phyloP scores from a whole-genome alignment of 2,329 filamentous ascomycete genomes.

The Beauveria bassiana region DNA sequence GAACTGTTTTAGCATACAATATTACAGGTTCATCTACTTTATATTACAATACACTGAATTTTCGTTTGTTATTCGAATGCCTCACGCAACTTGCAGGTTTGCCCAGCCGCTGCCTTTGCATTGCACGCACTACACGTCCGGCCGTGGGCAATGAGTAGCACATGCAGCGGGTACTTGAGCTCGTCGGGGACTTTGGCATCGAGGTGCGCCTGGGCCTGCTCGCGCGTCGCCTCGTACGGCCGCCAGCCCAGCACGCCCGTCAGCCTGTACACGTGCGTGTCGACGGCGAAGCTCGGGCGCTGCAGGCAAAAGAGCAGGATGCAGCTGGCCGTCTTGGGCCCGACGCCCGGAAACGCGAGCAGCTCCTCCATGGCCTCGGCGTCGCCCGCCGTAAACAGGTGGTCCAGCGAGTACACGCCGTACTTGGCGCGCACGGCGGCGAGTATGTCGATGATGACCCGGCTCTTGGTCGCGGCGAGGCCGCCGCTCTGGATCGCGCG shows the following conservation, averaged over 20 bases:
- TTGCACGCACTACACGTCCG: conserved; percentile 37
- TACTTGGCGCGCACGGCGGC: conserved; percentile 47
- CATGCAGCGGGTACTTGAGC: conserved; percentile 43
- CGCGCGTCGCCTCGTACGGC: conserved; percentile 31
- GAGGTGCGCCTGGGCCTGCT: conserved; percentile 43
- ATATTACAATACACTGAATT: not conserved
- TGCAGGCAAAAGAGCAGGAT: conserved; percentile 44
- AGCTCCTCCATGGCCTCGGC: conserved; percentile 43
- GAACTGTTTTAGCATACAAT: not conserved
- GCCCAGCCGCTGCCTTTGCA: conserved; percentile 18
- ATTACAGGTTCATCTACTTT: not conserved
- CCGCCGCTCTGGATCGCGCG: conserved; percentile 65
- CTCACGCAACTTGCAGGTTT: conserved; percentile 2
- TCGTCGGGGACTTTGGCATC: conserved; percentile 38
- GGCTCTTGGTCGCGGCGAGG: conserved; percentile 63
- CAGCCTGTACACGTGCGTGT: conserved; percentile 45
- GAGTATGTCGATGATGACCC: conserved; percentile 62
- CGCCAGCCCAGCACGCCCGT: conserved; percentile 42
- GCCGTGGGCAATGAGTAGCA: conserved; percentile 41
- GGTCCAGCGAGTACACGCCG: conserved; percentile 39
- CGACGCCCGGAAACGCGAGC: conserved; percentile 42
- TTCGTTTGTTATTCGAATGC: not conserved
- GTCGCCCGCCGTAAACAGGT: conserved; percentile 34
- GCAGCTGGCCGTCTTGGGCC: conserved; percentile 47
- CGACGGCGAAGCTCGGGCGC: conserved; percentile 42